A percentile compares a stretch with the other conserved stretches of the same genome.
phyloP scores from a whole-genome alignment of 208 protist species.

The Acanthamoeba culbertsoni region DNA sequence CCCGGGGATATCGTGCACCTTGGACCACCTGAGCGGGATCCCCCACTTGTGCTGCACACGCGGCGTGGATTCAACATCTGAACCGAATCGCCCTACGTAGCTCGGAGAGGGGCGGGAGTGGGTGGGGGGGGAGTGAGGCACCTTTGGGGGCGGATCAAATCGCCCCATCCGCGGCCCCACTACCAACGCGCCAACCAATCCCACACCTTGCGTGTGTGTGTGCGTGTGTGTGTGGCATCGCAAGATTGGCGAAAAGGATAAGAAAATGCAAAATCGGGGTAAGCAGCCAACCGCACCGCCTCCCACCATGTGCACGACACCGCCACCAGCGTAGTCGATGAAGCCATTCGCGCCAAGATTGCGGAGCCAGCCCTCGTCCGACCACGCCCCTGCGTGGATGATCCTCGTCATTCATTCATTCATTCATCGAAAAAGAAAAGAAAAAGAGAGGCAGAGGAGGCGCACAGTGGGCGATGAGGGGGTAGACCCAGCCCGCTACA shows the following conservation, averaged over 20 bases:
- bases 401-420: background rate
- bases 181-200: background rate
- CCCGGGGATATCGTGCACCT: background rate
- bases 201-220: no score
- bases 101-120: no score
- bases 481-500: constrained; percentile 34
- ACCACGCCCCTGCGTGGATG: constrained; percentile 11
- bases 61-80: background rate
- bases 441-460: background rate
- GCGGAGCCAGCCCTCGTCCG: constrained; percentile 35
- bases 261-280: background rate
- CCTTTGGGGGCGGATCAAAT: background rate
- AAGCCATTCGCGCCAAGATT: constrained; percentile 35
- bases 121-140: no score
- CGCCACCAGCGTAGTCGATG: constrained; percentile 49
- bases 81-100: background rate
- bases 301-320: constrained; percentile 40
- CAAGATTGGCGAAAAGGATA: background rate
- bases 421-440: background rate
- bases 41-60: background rate
- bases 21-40: background rate
- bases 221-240: no score
- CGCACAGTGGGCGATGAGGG: constrained; percentile 39
- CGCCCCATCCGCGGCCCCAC: constrained; percentile 27
- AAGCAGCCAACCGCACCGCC: background rate